Evolutionary conservation across 2,329 filamentous ascomycete genomes (phyloP), one percentile per base, ranked within the genome.

Genomic region (Diplodia corticola): DNA sequence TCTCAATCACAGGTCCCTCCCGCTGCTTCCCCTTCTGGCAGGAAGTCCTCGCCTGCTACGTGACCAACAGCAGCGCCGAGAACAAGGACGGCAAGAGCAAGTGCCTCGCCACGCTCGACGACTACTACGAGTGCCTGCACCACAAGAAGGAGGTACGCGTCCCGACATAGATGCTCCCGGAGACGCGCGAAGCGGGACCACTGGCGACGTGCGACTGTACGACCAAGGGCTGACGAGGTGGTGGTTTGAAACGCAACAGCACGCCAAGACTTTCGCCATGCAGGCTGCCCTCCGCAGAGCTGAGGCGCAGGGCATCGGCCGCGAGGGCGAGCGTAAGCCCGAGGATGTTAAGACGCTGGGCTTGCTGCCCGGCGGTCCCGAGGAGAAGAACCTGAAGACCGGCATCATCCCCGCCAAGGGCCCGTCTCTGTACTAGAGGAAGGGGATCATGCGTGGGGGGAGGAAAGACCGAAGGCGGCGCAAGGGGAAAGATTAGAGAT

Each of bases 21-120:
- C 91, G 94, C 80, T 99, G 95, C 88, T 98, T 97, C 84, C 92
- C 93, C 77, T 99, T 97, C 88, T 99, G 95, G 95, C 95, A 99
- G 83, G 95, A 99, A 82, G 89, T 98, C 71, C 91, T 99, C 78
- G 93, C 93, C 75, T 99, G 95, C 88, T 99, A 99, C 80, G 93
- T 97, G 68, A 89, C 97, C 77, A 97, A 96, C 82, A 91, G 91
- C 67, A 85, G 85, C 70, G 83, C 88, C 69, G 90, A 93, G 61
- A 98, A 98, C 83, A 92, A 92, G 65, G 90, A 93, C 75, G 92
- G 92, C 72, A 95, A 93, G 83, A 90, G 89, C 80, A 96, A 96
- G 82, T 99, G 96, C 79, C 82, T 85, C 20, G 89, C 91, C 17
- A 86, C 88, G 4, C 84, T 98, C 71, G 95, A 99, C 79, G 95